These are phyloP conservation scores for Peniophora sp. DNA, from an alignment of 1,284 basidiomycete species.

Conservation along the genomic window DNA sequence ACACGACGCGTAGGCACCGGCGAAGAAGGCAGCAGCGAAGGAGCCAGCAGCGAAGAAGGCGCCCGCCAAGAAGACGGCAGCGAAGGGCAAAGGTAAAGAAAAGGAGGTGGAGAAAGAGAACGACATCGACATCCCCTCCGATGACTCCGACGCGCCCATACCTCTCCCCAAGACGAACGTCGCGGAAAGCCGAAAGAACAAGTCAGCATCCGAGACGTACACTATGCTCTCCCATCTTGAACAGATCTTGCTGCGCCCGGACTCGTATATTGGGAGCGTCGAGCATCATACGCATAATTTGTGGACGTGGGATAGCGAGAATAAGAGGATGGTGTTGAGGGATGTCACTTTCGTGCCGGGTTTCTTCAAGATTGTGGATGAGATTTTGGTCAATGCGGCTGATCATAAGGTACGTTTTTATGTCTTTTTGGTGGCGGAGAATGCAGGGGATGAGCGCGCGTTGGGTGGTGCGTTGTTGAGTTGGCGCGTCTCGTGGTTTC, in stretches of 20 bases:
- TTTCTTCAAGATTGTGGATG: constrained; percentile 99
- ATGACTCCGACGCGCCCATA: constrained; percentile 34
- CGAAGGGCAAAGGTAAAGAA: constrained; percentile 68
- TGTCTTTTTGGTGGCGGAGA: too few species aligned
- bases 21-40: constrained; percentile 26
- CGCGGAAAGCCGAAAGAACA: constrained; percentile 47
- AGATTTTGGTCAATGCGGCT: constrained; percentile 98
- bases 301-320: constrained; percentile 86
- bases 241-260: constrained; percentile 93
- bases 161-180: constrained; percentile 23
- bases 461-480: too few species aligned
- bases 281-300: constrained; percentile 79
- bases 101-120: constrained; percentile 23
- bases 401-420: constrained; percentile 85
- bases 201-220: constrained; percentile 89
- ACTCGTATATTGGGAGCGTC: constrained; percentile 96
- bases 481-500: too few species aligned
- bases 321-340: constrained; percentile 72
- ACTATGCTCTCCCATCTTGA: constrained; percentile 96
- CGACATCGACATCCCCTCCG: constrained; percentile 28
- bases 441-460: too few species aligned
- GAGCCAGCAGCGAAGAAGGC: constrained; percentile 31
- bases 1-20: constrained; percentile 22
- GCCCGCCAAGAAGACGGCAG: constrained; percentile 30
- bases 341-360: constrained; percentile 94